Evolutionary conservation across 352 stramenopile species (phyloP).

Genomic region (Phytophthora podocarpi): DNA sequence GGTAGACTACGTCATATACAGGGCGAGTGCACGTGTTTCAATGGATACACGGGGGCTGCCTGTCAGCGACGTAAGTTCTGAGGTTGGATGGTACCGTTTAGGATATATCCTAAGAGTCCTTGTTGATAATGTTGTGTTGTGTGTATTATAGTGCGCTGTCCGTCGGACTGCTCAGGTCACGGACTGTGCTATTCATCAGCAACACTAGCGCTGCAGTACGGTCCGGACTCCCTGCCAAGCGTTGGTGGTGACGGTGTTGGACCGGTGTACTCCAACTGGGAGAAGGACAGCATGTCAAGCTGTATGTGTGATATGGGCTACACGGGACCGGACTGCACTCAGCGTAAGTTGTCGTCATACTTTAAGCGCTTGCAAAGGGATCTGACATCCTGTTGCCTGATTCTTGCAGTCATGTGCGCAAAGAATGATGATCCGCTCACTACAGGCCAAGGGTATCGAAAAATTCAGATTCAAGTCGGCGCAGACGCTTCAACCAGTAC

Average conservation of each 20-base stretch:
- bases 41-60: constrained; percentile 58
- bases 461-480: constrained; percentile 60
- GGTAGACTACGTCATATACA: constrained; percentile 20
- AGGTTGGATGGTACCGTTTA: too few species aligned
- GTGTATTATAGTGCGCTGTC: constrained; percentile 48
- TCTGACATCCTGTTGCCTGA: too few species aligned
- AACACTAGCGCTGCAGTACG: constrained; percentile 54
- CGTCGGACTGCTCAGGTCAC: constrained; percentile 66
- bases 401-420: constrained; percentile 69
- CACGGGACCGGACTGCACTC: constrained; percentile 84
- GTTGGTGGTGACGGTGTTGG: constrained; percentile 49
- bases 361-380: background rate
- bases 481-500: constrained; percentile 19
- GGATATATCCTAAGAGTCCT: too few species aligned
- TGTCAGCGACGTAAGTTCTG: constrained; percentile 55
- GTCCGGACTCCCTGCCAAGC: constrained; percentile 41
- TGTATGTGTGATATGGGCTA: constrained; percentile 89
- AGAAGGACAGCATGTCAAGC: constrained; percentile 73
- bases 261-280: constrained; percentile 84
- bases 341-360: constrained; percentile 42
- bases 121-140: background rate
- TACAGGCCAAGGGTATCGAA: constrained; percentile 61
- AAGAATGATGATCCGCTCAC: constrained; percentile 90
- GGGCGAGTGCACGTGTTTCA: constrained; percentile 66
- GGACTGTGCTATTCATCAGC: constrained; percentile 66